phyloP scores from a whole-genome alignment of 768 basidiomycete species.

The Leccinum longicurvipes region DNA sequence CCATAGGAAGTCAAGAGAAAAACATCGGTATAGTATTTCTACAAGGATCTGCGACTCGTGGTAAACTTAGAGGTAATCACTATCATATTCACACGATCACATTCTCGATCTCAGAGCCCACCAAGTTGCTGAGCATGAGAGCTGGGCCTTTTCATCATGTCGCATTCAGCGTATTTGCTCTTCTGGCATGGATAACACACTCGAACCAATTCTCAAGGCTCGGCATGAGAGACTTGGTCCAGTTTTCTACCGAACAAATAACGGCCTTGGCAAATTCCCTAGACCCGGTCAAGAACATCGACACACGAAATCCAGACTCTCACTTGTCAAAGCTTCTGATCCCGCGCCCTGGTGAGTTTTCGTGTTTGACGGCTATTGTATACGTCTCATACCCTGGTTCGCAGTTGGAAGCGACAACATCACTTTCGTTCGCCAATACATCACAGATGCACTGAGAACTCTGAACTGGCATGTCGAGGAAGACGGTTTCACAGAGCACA shows the following conservation, averaged over 20 bases:
- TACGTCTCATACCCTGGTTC: neutral
- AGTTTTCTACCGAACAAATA: constrained; percentile 52
- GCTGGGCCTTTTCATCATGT: constrained; percentile 3
- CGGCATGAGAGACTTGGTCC: constrained; percentile 35
- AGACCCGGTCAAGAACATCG: constrained; percentile 67
- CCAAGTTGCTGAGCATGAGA: constrained; percentile 15
- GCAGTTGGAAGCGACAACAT: constrained; percentile 72
- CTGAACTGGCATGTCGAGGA: constrained; percentile 88
- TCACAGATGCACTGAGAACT: constrained; percentile 63
- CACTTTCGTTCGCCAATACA: constrained; percentile 79
- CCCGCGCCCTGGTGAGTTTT: constrained; percentile 64
- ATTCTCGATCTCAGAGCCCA: neutral
- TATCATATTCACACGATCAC: constrained; percentile 10
- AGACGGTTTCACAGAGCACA: constrained; percentile 73
- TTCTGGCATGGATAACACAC: constrained; percentile 23
- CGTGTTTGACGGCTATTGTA: constrained; percentile 25
- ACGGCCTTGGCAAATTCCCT: constrained; percentile 46
- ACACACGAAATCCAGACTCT: constrained; percentile 60
- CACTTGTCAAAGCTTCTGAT: constrained; percentile 84
- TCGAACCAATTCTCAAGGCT: constrained; percentile 31
- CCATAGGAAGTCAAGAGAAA: constrained; percentile 43
- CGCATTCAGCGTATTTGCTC: constrained; percentile 6
- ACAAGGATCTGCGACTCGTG: neutral
- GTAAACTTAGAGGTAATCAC: no score
- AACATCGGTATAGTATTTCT: neutral